A percentile compares a stretch with the other conserved stretches of the same genome.
phyloP scores from a whole-genome alignment of 164 flowering plant species.

The Nymphaea thermarum region DNA sequence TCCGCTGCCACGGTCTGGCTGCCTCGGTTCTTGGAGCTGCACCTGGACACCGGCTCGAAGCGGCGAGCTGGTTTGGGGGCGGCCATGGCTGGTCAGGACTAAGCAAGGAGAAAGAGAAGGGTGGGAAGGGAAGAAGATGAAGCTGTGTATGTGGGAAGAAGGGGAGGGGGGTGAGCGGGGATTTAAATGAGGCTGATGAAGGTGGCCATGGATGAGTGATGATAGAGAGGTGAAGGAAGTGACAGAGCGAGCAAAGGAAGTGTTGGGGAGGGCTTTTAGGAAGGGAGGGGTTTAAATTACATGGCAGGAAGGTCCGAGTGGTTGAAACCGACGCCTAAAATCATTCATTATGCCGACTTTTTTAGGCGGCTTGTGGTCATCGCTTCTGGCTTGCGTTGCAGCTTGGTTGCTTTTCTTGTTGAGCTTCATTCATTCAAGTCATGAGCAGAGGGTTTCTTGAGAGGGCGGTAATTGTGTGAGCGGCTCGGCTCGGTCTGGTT shows the following conservation, averaged over 20 bases:
- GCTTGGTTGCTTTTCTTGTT: background rate
- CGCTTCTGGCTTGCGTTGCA: background rate
- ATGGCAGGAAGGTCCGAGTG: slow-evolving; percentile 10
- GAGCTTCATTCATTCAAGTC: background rate
- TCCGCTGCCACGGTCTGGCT: slow-evolving; percentile 64
- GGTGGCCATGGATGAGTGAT: slow-evolving; percentile 8
- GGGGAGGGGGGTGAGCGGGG: background rate
- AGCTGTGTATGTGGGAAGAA: background rate
- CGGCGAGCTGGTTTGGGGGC: slow-evolving; percentile 5
- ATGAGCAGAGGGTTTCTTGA: too few relatives aligned
- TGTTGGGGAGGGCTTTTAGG: background rate
- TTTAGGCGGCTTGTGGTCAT: slow-evolving; percentile 5
- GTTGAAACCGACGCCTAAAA: slow-evolving; percentile 23
- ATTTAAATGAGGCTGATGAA: background rate
- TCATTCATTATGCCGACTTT: slow-evolving; percentile 40
- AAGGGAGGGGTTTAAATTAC: background rate
- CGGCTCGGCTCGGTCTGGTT: background rate
- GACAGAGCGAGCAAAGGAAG: background rate
- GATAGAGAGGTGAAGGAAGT: slow-evolving; percentile 5
- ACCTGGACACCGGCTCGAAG: slow-evolving; percentile 40
- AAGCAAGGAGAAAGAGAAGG: slow-evolving; percentile 6
- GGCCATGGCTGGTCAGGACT: slow-evolving; percentile 15
- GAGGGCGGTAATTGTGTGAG: background rate
- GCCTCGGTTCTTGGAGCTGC: slow-evolving; percentile 29
- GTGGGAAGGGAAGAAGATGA: background rate